Evolutionary conservation across 2,329 filamentous ascomycete genomes (phyloP), one percentile per base, ranked within the genome.

Genomic region (Phialophora expanda): DNA sequence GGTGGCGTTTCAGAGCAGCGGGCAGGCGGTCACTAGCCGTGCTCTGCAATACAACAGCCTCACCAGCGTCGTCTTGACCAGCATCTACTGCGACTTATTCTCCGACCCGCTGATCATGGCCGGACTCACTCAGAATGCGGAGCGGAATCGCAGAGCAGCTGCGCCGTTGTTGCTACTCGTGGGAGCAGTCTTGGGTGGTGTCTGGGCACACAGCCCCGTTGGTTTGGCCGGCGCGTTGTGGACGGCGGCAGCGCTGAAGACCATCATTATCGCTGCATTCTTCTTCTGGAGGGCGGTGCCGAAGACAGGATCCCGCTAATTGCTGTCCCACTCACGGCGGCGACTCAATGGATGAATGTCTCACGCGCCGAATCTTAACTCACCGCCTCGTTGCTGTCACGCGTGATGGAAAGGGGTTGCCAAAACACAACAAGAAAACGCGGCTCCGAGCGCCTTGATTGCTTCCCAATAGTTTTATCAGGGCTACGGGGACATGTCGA

Each of bases 41-140:
- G 87, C 89, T 0, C 77, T 94, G 66, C 85, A 87, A 72, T 89
- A 88, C 74, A 88, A 87, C 65, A 86, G 88, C 1, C 79, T 94
- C 22, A 93, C 90, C 0, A 92, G 89, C 67, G 90, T 93, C 17
- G 91, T 93, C 2, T 78, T 95, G 66, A 94, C 91, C 0, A 92
- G 89, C 74, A 88, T 91, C 68, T 94, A 93, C 79, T 93, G 90
- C 74, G 91, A 94, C 75, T 74, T 94, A 22, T 92, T 92, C 71
- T 90, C 88, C 1, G 90, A 92, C 72, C 78, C 82, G 9, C 79
- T 81, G 8, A 67, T 87, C n/a, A 75, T 75, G 0, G 69, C 75
- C 0, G 74, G 72, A 1, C 66, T 79, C 1, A 66, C 76, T 12
- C 73, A 75, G 1, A 84, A 86, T 63, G 75, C 80, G 0, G 85